Base-by-base conservation (phyloP, 73 alveolate genomes). In the Stentor roeselii region DNA sequence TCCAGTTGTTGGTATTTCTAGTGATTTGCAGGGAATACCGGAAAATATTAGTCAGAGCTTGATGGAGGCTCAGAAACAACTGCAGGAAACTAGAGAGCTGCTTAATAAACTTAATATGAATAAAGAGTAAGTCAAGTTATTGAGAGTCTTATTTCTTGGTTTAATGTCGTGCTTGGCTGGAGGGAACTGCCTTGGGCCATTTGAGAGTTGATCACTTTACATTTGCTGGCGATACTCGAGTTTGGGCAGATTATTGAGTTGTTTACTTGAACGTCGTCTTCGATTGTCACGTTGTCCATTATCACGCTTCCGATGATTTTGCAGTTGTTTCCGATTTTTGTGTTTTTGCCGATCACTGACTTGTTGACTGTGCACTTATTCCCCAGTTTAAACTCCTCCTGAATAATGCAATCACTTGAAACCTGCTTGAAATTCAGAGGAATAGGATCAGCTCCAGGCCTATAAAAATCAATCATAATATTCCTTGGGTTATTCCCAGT, bases 281-380 rank as follows among this genome's bases (percentile, higher is more conserved):
- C 93, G 3, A 87, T 84, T 3, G 3, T 75, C 39, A 83, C 87
- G 60, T 87, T 36, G 36, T 60, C 59, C 38, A 87, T 35, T 1
- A 87, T 87, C 6, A 87, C 82, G 14, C 87, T 83, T 60, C 83
- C 78, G 59, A 39, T 42, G 15, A 87, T 87, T 60, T 87, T 87
- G 61, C 83, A 34, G 40, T 61, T 83, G 37, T 75, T 36, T 11
- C 93, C 93, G 31, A 87, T 84, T 35, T 4, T 76, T n/a, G 83
- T 88, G n/a, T 82, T 83, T 39, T 75, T 59, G 1, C 93, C 90
- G 3, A 87, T 84, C 42, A 34, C 75, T 4, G 85, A 58, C 80
- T 87, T 87, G 59, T 50, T n/a, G 15, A 87, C 59, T 3, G 30
- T 6, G 3, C 74, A 3, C 59, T 83, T 50, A 27, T 83, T 87